Evolutionary conservation across 768 basidiomycete species (phyloP).

Genomic region (Lactarius sp.): DNA sequence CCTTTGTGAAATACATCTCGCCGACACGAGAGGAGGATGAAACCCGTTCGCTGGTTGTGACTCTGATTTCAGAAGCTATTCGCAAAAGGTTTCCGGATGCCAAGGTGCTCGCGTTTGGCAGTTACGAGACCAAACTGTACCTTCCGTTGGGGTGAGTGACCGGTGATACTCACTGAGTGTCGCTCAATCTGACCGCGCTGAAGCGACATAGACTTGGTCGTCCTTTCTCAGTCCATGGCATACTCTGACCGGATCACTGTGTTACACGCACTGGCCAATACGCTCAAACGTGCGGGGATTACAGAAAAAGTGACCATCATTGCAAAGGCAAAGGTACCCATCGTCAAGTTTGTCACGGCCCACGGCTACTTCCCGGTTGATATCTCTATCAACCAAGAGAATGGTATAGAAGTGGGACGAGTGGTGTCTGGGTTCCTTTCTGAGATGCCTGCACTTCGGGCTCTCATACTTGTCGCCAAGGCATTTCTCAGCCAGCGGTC

Average conservation of each 20-base stretch:
- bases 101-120: constrained; percentile 81
- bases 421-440: constrained; percentile 78
- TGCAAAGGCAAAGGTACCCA: constrained; percentile 91
- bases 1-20: constrained; percentile 83
- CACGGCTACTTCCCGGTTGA: constrained; percentile 85
- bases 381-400: constrained; percentile 88
- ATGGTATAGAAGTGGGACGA: constrained; percentile 71
- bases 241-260: constrained; percentile 62
- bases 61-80: constrained; percentile 63
- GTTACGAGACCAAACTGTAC: constrained; percentile 90
- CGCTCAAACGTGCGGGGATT: constrained; percentile 68
- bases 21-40: constrained; percentile 85
- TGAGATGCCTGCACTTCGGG: constrained; percentile 72
- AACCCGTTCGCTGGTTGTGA: constrained; percentile 67
- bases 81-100: constrained; percentile 71
- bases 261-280: constrained; percentile 71
- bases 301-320: constrained; percentile 83
- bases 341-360: constrained; percentile 88
- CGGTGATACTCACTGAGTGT: neutral
- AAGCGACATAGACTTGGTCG: constrained; percentile 94
- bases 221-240: constrained; percentile 73
- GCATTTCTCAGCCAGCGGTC: constrained; percentile 82
- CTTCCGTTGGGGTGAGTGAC: constrained; percentile 78
- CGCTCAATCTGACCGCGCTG: constrained; percentile 4
- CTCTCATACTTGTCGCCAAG: constrained; percentile 85